phyloP scores from a whole-genome alignment of 75 land plant genomes.

The Gnetum montanum region DNA sequence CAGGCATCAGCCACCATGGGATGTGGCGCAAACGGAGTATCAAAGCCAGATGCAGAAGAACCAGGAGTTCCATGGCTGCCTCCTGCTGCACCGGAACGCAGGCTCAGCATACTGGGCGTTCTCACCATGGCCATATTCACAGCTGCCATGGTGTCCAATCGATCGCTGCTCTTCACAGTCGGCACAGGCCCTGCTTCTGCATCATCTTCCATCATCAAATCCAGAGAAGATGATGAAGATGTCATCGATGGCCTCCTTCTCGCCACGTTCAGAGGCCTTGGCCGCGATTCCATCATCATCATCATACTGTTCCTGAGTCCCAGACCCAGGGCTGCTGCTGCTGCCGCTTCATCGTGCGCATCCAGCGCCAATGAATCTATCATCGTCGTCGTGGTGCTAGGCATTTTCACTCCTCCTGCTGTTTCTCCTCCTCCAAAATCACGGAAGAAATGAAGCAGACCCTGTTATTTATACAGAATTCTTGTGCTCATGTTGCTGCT shows the following conservation, averaged over 20 bases:
- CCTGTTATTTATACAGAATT: no score
- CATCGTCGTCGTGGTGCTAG: no score
- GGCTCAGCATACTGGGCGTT: conserved; percentile 27
- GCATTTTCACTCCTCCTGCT: no score
- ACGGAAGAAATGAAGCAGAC: no score
- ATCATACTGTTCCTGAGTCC: no score
- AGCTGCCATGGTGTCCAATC: conserved; percentile 1
- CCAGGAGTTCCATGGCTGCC: conserved; percentile 56
- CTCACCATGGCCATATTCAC: background rate
- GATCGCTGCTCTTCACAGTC: background rate
- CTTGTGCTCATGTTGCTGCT: no score
- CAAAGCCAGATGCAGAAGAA: conserved; percentile 20
- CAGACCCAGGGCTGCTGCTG: no score
- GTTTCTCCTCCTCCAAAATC: no score
- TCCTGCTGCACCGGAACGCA: conserved; percentile 42
- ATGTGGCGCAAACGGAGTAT: conserved; percentile 53
- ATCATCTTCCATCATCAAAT: background rate
- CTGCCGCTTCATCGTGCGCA: no score
- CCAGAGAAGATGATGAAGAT: background rate
- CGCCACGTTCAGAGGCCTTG: conserved; percentile 7
- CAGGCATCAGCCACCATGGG: conserved; percentile 58
- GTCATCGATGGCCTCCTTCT: no score
- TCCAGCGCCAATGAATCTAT: no score
- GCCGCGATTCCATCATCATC: background rate
- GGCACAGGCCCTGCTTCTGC: no score